Percentiles rank a stretch among this genome's conserved stretches.
These are phyloP conservation scores for Diaporthe ilicicola DNA, from an alignment of 2,329 filamentous ascomycete species.

Conservation along the genomic window DNA sequence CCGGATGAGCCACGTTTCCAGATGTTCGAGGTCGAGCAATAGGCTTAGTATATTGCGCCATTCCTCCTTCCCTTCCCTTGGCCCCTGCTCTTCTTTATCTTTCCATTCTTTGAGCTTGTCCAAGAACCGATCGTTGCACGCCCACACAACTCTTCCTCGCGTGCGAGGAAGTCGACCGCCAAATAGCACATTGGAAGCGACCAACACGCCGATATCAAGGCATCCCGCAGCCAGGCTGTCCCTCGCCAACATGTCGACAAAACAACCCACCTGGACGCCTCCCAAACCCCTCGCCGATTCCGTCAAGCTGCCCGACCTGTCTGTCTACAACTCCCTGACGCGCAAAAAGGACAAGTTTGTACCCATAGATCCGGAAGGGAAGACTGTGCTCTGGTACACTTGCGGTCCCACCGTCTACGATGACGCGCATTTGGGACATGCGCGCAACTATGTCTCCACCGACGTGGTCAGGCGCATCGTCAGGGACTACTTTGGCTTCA, in stretches of 20 bases:
- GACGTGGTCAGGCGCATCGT: slow-evolving; percentile 88
- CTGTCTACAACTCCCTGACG: slow-evolving; percentile 33
- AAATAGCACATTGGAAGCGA: not conserved
- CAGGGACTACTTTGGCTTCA: slow-evolving; percentile 82
- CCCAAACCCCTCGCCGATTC: slow-evolving; percentile 26
- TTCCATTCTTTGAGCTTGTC: not conserved
- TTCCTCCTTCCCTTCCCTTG: slow-evolving; percentile 11
- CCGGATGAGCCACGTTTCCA: slow-evolving; percentile 25
- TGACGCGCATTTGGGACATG: slow-evolving; percentile 80
- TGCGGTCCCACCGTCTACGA: slow-evolving; percentile 90
- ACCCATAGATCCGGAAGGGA: slow-evolving; percentile 64
- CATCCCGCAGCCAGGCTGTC: not conserved
- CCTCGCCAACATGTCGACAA: slow-evolving; percentile 28
- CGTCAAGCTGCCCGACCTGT: slow-evolving; percentile 24
- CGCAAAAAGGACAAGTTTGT: slow-evolving; percentile 32
- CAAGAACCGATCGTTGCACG: not conserved
- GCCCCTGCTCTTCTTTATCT: not conserved
- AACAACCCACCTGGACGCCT: slow-evolving; percentile 31
- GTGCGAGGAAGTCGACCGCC: not conserved
- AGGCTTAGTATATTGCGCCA: slow-evolving; percentile 22
- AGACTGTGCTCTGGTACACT: slow-evolving; percentile 81
- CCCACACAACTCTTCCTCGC: not conserved
- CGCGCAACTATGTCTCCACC: slow-evolving; percentile 88
- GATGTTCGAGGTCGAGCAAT: slow-evolving; percentile 25
- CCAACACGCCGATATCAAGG: not conserved